Percentiles rank a stretch among this genome's conserved stretches.
Conservation (phyloP, 495 filamentous ascomycete species). For the Aspergillus bridgeri region DNA sequence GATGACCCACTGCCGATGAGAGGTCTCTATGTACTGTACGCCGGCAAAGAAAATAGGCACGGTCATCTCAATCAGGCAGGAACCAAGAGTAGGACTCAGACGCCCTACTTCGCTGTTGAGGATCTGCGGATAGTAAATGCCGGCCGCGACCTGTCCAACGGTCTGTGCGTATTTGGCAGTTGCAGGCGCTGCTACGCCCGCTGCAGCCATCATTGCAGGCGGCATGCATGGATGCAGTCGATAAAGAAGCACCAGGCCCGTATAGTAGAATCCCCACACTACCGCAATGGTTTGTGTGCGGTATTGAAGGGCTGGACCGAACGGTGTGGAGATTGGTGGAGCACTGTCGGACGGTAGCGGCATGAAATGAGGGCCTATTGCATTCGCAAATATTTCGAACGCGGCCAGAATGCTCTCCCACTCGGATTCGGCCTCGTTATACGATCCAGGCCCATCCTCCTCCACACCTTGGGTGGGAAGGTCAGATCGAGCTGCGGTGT, state of each 20-base stretch:
- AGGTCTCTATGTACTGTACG: constrained; percentile 69
- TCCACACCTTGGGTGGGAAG: constrained; percentile 32
- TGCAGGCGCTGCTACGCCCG: constrained; percentile 63
- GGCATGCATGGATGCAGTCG: constrained; percentile 86
- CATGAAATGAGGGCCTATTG: constrained; percentile 72
- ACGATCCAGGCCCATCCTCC: constrained; percentile 57
- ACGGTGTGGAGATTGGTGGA: constrained; percentile 64
- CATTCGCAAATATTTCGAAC: constrained; percentile 59
- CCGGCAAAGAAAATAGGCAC: constrained; percentile 83
- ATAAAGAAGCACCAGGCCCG: constrained; percentile 71
- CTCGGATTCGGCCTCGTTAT: constrained; percentile 67
- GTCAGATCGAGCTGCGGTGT: constrained; percentile 16
- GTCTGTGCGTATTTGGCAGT: constrained; percentile 68
- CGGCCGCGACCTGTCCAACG: constrained; percentile 78
- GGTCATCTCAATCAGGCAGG: constrained; percentile 73
- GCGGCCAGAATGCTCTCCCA: constrained; percentile 74
- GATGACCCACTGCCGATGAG: constrained; percentile 74
- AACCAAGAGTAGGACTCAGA: constrained; percentile 77
- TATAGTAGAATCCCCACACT: constrained; percentile 81
- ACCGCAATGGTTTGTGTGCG: constrained; percentile 81
- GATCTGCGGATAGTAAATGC: constrained; percentile 64
- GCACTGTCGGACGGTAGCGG: constrained; percentile 71
- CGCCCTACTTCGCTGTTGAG: constrained; percentile 49
- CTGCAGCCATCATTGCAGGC: constrained; percentile 82
- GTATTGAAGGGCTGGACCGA: constrained; percentile 79